Base-by-base conservation (phyloP, 768 basidiomycete genomes). In the Mycena galopus region DNA sequence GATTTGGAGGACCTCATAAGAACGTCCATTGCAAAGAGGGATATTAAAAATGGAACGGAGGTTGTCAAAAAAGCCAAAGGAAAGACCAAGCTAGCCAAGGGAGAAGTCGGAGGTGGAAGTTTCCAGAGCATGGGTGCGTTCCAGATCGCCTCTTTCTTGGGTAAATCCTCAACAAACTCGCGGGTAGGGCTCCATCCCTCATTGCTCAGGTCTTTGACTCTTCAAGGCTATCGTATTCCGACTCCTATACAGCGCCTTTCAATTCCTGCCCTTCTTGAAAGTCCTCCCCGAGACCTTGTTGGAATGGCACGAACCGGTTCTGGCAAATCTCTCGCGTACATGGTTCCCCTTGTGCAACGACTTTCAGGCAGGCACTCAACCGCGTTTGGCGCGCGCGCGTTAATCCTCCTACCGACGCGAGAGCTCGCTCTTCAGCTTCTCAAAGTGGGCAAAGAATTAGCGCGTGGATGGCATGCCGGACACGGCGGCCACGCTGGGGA, bases 301-400 rank as follows among this genome's bases (percentile, higher is more conserved):
- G 97, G 96, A 50, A 99, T 99, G 98, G 97, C 98, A 42, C 90
- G 98, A 42, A 99, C 98, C 5, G 98, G 98, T 50, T 98, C 96
- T 2, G 98, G 98, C 71, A 99, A 99, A 84, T 97, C 97, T 12
- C 89, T 99, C 39, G 97, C 97, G 23, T 99, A 97, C 80, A 90
- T 99, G 88, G 85, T 99, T 29, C 98, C 98, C 60, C 88, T 99
- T 19, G 86, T 98, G 0, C 94, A 97, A 68, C 89, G 95, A 56
- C 88, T 99, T 10, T 91, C 93, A 8, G 94, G 95, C 11, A 85
- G 91, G 39, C 96, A 98, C 79, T 87, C 91, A 0, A 88, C 91
- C 14, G 84, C 90, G 0, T 96, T 96, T 75, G 96, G 96, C 44
- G 92, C 95, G 8, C 88, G 96, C 29, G 95, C 94, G 10, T 83